phyloP scores from a whole-genome alignment of 768 basidiomycete species.

The Boletus rubroflammeus region DNA sequence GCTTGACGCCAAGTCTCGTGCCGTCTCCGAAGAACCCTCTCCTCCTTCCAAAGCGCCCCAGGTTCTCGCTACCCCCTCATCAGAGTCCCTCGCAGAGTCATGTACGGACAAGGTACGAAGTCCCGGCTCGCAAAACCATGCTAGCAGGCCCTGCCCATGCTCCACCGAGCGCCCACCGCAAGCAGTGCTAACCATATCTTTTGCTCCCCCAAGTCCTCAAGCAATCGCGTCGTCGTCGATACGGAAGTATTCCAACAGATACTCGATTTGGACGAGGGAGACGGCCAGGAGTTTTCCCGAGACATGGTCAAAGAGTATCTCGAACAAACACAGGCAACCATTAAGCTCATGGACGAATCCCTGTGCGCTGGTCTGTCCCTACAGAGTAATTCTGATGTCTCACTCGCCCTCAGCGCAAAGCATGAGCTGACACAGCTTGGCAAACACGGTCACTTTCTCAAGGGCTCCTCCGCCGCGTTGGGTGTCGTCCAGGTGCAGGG shows the following conservation, averaged over 20 bases:
- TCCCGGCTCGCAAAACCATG: neutral
- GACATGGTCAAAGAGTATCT: conserved; percentile 82
- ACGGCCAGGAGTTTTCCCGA: conserved; percentile 67
- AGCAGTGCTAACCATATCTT: conserved; percentile 6
- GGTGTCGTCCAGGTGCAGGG: conserved; percentile 78
- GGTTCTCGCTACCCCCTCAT: neutral
- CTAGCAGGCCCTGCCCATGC: neutral
- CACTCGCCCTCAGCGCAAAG: conserved; percentile 37
- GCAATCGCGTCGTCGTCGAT: conserved; percentile 52
- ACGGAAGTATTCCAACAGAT: conserved; percentile 82
- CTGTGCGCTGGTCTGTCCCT: conserved; percentile 56
- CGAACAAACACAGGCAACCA: conserved; percentile 71
- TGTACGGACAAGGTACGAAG: conserved; percentile 29
- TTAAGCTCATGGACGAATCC: conserved; percentile 70
- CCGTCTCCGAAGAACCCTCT: conserved; percentile 28
- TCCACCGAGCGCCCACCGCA: neutral
- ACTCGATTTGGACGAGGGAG: conserved; percentile 89
- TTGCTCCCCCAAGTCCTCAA: conserved; percentile 4
- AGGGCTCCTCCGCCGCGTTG: conserved; percentile 94
- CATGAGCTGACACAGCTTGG: conserved; percentile 68
- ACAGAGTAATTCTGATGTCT: conserved; percentile 11
- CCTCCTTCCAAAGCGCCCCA: conserved; percentile 6
- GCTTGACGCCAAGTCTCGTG: conserved; percentile 29
- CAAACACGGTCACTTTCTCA: conserved; percentile 87
- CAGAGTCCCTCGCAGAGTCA: conserved; percentile 19